phyloP scores from a whole-genome alignment of 2,329 filamentous ascomycete genomes.

The Penicillium sp. region DNA sequence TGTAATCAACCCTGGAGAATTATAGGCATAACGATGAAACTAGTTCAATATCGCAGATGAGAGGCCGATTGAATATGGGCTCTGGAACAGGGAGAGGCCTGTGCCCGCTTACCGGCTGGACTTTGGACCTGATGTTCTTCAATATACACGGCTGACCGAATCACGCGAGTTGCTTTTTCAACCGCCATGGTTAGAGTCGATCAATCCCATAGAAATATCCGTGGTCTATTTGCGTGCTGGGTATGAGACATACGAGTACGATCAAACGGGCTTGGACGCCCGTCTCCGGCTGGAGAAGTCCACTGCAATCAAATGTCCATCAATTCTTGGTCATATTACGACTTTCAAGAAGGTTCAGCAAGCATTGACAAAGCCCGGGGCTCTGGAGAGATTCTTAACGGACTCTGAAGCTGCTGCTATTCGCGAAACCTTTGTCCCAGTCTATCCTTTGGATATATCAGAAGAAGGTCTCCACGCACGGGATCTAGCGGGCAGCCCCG shows the following conservation, averaged over 20 bases:
- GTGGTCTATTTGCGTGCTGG: slow-evolving; percentile 48
- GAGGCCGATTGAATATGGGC: slow-evolving; percentile 46
- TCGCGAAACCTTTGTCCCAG: slow-evolving; percentile 38
- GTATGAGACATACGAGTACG: slow-evolving; percentile 45
- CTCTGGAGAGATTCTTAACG: slow-evolving; percentile 36
- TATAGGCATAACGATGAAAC: neutral
- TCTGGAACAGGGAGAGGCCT: slow-evolving; percentile 34
- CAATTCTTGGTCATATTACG: slow-evolving; percentile 42
- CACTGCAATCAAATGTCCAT: slow-evolving; percentile 48
- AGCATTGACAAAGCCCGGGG: slow-evolving; percentile 34
- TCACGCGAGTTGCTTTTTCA: slow-evolving; percentile 39
- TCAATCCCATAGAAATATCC: slow-evolving; percentile 38
- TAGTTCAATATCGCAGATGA: slow-evolving; percentile 48
- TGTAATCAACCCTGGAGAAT: neutral
- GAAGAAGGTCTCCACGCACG: slow-evolving; percentile 28
- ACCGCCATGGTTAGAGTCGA: slow-evolving; percentile 20
- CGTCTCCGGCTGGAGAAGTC: slow-evolving; percentile 41
- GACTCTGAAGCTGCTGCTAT: slow-evolving; percentile 28
- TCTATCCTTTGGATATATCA: slow-evolving; percentile 39
- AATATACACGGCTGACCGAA: slow-evolving; percentile 30
- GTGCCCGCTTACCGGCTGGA: slow-evolving; percentile 40
- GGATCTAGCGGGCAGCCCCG: slow-evolving; percentile 23
- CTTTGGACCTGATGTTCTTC: slow-evolving; percentile 35
- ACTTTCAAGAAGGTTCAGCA: slow-evolving; percentile 49
- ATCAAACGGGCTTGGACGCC: slow-evolving; percentile 26